Evolutionary conservation across 2,329 filamentous ascomycete genomes (phyloP).

Genomic region (Scolecobasidium constrictum): DNA sequence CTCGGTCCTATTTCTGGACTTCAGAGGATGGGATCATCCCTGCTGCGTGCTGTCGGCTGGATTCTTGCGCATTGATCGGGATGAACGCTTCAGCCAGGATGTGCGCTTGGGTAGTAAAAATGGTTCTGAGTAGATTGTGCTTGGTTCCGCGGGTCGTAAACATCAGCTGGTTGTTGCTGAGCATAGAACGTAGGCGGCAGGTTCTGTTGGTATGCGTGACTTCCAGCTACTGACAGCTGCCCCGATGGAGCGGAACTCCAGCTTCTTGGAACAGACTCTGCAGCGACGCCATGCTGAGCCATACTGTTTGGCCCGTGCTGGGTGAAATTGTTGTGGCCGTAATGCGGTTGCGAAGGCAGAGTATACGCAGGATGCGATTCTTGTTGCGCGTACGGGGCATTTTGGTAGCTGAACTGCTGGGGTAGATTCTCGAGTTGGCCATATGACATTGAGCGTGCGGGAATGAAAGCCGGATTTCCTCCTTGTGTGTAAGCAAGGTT

Average conservation of each 20-base stretch:
- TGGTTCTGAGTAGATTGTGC: neutral
- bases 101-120: neutral
- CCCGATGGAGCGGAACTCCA: neutral
- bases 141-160: neutral
- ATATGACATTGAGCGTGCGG: conserved; percentile 27
- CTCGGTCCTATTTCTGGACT: too few species aligned
- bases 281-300: neutral
- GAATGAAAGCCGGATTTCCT: conserved; percentile 20
- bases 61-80: too few species aligned
- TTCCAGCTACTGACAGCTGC: neutral
- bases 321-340: neutral
- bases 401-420: conserved; percentile 14
- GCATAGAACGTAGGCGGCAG: neutral
- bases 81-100: neutral
- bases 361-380: neutral
- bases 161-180: neutral
- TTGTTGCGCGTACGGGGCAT: neutral
- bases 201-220: neutral
- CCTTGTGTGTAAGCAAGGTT: conserved; percentile 21
- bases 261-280: neutral
- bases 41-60: too few species aligned
- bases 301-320: neutral
- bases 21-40: too few species aligned
- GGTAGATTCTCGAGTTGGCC: conserved; percentile 26
- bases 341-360: neutral